These are phyloP conservation scores for Camelina sativa DNA, from an alignment of 345 rosid genomes.

Conservation along the genomic window DNA sequence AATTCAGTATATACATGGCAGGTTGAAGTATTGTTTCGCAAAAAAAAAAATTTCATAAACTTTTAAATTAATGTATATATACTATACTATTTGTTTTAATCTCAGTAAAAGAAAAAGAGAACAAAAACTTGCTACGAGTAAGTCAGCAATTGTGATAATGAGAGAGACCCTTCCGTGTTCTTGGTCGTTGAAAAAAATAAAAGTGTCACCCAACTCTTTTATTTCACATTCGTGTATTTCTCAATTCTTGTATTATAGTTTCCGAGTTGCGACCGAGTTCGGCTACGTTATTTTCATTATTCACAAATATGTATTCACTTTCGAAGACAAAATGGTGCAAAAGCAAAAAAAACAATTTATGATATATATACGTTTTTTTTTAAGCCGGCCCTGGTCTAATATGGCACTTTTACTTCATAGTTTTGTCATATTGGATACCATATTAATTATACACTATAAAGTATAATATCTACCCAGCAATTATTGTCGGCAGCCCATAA, in stretches of 20 bases:
- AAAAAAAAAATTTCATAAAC: not conserved
- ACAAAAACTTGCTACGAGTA: not conserved
- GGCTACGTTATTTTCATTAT: constrained; percentile 16
- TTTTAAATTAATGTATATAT: not conserved
- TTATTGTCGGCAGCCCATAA: constrained; percentile 43
- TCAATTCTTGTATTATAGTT: not conserved
- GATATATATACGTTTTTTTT: not conserved
- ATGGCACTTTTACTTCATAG: not conserved
- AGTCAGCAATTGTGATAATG: constrained; percentile 37
- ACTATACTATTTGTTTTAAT: not conserved
- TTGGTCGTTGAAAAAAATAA: constrained; percentile 13
- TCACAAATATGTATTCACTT: constrained; percentile 11
- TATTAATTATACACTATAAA: constrained; percentile 14
- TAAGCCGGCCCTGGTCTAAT: not conserved
- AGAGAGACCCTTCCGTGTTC: constrained; percentile 25
- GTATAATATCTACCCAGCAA: constrained; percentile 24
- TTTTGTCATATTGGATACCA: not conserved
- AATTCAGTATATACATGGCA: not conserved
- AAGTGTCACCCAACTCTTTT: constrained; percentile 19
- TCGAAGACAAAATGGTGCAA: constrained; percentile 11
- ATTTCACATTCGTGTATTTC: not conserved
- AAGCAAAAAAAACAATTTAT: not conserved
- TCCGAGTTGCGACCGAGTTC: constrained; percentile 26
- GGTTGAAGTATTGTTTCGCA: not conserved
- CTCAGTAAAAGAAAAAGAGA: not conserved